These are phyloP conservation scores for Klebsormidium nitens DNA, from an alignment of 139 green algal species.

Conservation along the genomic window DNA sequence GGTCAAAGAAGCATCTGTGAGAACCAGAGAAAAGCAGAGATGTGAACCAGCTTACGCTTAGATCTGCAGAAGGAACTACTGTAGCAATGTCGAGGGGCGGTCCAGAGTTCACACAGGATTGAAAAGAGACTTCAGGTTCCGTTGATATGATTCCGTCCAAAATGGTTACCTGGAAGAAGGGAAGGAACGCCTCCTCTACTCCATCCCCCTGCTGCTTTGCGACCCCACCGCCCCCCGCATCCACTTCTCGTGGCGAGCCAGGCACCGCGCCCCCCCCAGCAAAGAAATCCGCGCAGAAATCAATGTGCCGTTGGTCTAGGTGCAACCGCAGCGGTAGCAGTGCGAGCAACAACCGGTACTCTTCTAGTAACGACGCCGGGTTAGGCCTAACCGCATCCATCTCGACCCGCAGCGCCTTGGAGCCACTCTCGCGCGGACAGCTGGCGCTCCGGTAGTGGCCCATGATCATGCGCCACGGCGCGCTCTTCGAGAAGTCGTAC, in stretches of 20 bases:
- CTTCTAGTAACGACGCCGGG: conserved; percentile 3
- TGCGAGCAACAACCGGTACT: conserved; percentile 18
- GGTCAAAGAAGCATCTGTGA: no score
- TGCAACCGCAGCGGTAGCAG: conserved; percentile 21
- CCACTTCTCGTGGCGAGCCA: conserved; percentile 2
- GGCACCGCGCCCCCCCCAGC: neutral
- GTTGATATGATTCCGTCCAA: neutral
- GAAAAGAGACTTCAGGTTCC: neutral
- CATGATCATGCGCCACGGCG: conserved; percentile 3
- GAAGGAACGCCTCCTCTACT: conserved; percentile 6
- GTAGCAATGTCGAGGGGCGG: neutral
- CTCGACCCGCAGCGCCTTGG: conserved; percentile 1
- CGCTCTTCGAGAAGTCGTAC: neutral
- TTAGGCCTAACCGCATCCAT: conserved; percentile 7
- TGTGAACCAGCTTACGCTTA: no score
- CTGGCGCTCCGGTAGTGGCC: neutral
- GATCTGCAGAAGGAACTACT: no score
- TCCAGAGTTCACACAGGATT: neutral
- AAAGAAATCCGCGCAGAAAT: conserved; percentile 27
- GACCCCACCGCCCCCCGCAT: neutral
- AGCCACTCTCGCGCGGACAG: neutral
- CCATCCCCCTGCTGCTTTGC: conserved; percentile 8
- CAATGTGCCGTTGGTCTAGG: conserved; percentile 27
- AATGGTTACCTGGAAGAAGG: conserved; percentile 24
- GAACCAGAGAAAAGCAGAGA: no score